These are phyloP conservation scores for Murraya koenigii DNA, from an alignment of 345 rosid genomes.

Conservation along the genomic window DNA sequence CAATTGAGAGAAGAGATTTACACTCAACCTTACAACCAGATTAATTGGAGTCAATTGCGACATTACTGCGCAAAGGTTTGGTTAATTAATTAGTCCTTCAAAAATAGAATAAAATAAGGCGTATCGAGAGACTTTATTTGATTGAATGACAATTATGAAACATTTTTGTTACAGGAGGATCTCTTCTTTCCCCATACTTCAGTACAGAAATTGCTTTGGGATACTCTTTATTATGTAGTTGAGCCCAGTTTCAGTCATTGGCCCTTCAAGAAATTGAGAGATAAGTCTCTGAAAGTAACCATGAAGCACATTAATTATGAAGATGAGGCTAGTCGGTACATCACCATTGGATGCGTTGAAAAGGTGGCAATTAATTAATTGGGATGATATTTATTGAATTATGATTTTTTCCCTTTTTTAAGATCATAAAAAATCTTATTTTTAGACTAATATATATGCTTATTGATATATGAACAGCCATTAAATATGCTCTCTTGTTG, in stretches of 20 bases:
- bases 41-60: constrained; percentile 18
- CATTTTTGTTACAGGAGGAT: constrained; percentile 36
- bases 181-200: constrained; percentile 40
- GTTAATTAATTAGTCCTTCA: neutral
- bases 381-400: too few relatives aligned
- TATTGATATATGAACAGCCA: constrained; percentile 7
- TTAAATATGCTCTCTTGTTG: constrained; percentile 66
- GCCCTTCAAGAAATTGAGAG: constrained; percentile 39
- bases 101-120: too few relatives aligned
- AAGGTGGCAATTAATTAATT: constrained; percentile 20
- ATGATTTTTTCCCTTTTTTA: neutral
- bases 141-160: too few relatives aligned
- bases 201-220: constrained; percentile 43
- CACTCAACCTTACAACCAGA: constrained; percentile 14
- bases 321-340: constrained; percentile 40
- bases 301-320: constrained; percentile 42
- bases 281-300: constrained; percentile 33
- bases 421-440: too few relatives aligned
- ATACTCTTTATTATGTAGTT: constrained; percentile 23
- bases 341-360: constrained; percentile 41
- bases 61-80: constrained; percentile 29
- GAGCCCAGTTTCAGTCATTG: constrained; percentile 47
- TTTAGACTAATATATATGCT: too few relatives aligned
- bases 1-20: constrained; percentile 25
- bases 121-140: neutral